A percentile compares a stretch with the other conserved stretches of the same genome.
Evolutionary conservation across 768 basidiomycete genomes (phyloP).

Genomic region (Boletus subparvulus): DNA sequence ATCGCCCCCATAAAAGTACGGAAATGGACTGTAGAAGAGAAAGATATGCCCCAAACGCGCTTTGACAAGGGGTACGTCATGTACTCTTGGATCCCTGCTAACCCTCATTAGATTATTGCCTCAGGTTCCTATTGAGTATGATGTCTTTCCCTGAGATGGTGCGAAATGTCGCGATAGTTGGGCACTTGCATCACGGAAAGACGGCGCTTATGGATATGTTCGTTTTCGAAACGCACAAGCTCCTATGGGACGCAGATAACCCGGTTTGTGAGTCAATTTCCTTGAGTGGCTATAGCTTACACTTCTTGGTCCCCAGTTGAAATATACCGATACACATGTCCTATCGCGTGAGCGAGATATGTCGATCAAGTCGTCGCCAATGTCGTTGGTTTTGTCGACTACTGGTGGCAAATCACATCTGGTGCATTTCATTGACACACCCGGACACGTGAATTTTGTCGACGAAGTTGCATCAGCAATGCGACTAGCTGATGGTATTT

Average conservation of each 20-base stretch:
- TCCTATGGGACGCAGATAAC: slow-evolving; percentile 90
- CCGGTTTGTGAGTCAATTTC: slow-evolving; percentile 53
- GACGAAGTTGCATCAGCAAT: slow-evolving; percentile 92
- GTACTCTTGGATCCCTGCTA: not conserved
- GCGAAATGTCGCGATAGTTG: slow-evolving; percentile 93
- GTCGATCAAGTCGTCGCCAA: slow-evolving; percentile 95
- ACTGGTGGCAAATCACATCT: slow-evolving; percentile 92
- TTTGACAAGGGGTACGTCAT: slow-evolving; percentile 88
- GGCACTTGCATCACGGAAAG: slow-evolving; percentile 97
- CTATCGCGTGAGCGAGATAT: slow-evolving; percentile 86
- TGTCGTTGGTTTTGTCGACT: slow-evolving; percentile 85
- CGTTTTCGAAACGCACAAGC: slow-evolving; percentile 92
- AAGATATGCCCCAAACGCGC: slow-evolving; percentile 94
- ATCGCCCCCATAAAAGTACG: slow-evolving; percentile 93
- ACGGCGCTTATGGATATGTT: slow-evolving; percentile 97
- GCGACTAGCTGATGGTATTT: slow-evolving; percentile 84
- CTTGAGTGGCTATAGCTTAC: slow-evolving; percentile 19
- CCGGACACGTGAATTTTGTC: slow-evolving; percentile 98
- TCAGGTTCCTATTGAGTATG: slow-evolving; percentile 89
- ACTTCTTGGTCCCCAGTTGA: slow-evolving; percentile 51
- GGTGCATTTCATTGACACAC: slow-evolving; percentile 93
- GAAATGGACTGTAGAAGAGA: slow-evolving; percentile 94
- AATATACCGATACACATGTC: slow-evolving; percentile 95
- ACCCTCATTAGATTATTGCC: slow-evolving; percentile 9
- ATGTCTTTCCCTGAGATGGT: slow-evolving; percentile 91